Evolutionary conservation across 768 basidiomycete genomes (phyloP), one percentile per base, ranked within the genome.

Genomic region (Pholiota conissans): DNA sequence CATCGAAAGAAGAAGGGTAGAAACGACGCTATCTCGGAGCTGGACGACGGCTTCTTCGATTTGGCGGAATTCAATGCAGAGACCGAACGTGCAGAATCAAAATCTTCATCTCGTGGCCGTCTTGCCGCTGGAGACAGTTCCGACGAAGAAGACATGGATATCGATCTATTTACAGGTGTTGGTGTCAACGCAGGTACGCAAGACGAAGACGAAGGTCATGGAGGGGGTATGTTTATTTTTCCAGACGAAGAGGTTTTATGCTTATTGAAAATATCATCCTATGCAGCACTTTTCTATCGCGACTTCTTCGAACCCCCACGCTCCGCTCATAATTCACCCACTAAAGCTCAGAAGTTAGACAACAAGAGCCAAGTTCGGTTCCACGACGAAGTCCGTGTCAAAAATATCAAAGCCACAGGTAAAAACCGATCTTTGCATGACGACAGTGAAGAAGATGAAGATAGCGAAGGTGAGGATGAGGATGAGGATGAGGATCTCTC

Each of bases 41-140:
- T 98, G 27, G 89, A 98, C 70, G 96, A 98, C 68, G 85, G 79
- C 13, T 98, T 98, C 76, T 98, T 98, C 73, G 82, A 89, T 60
- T 80, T 99, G 47, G 84, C 84, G 27, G 79, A 84, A 18, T 99
- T 99, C 78, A 97, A 98, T 65, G 80, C 86, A 2, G 86, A 94
- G 69, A 88, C 89, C 2, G 91, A 92, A 69, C 84, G 82, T 62
- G 83, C 86, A 2, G 95, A 96, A 70, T 83, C 86, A 13, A 80
- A 73, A 57, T 77, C 74, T 14, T 78, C 82, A 9, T 85, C 86
- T 2, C 76, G 76, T 65, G 93, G 92, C 18, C 75, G 73, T 26
- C 76, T 91, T 22, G 79, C 80, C 65, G 71, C 73, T 24, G 70
- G 79, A 32, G 76, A 73, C 30, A 81, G 80, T 37, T 83, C 82